Evolutionary conservation across 1,284 basidiomycete species (phyloP).

Genomic region (Malassezia furfur): DNA sequence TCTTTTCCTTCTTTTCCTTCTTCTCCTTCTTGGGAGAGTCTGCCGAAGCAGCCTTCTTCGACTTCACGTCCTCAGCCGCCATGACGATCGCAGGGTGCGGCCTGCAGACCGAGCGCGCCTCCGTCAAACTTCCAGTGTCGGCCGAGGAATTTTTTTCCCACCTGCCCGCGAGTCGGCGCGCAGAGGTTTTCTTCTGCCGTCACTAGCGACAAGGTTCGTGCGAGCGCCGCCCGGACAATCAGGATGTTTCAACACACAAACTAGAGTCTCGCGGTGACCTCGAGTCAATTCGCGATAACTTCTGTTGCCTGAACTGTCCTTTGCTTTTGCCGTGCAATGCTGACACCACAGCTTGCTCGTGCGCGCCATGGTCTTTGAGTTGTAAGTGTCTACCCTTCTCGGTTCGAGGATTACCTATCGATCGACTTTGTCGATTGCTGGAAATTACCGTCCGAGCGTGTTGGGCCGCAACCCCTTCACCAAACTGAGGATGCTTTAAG

Average conservation of each 20-base stretch:
- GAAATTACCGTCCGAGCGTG: slow-evolving; percentile 44
- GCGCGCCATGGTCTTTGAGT: no score
- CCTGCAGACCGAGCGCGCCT: no score
- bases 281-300: slow-evolving; percentile 40
- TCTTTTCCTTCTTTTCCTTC: slow-evolving; percentile 33
- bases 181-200: background rate
- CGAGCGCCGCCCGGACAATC: background rate
- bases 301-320: slow-evolving; percentile 16
- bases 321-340: background rate
- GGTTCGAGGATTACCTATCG: slow-evolving; percentile 19
- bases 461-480: slow-evolving; percentile 15
- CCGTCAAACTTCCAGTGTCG: no score
- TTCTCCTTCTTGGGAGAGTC: slow-evolving; percentile 22
- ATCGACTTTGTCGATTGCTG: slow-evolving; percentile 31
- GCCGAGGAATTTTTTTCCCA: background rate
- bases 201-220: background rate
- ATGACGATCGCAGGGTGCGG: slow-evolving; percentile 23
- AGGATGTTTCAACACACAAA: slow-evolving; percentile 25
- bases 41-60: slow-evolving; percentile 18
- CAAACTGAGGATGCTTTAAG: slow-evolving; percentile 31
- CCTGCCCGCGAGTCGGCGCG: background rate
- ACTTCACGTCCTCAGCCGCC: slow-evolving; percentile 16
- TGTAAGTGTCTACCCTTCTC: background rate
- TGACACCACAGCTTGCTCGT: background rate
- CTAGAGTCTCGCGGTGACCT: slow-evolving; percentile 40